Evolutionary conservation across 345 rosid species (phyloP).

Genomic region (Pistacia integerrima): DNA sequence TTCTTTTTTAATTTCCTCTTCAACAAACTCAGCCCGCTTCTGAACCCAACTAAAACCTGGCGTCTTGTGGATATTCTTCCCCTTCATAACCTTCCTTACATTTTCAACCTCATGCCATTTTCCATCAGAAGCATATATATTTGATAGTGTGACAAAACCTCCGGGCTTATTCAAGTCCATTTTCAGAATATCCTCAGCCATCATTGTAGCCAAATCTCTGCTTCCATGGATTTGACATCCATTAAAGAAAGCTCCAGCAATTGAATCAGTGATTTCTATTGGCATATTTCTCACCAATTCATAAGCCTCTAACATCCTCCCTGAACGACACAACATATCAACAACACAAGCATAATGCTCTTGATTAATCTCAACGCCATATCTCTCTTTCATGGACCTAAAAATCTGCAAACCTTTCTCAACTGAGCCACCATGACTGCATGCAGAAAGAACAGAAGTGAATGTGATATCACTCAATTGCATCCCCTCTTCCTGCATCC

Average conservation of each 20-base stretch:
- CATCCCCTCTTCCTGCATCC: slow-evolving; percentile 42
- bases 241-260: slow-evolving; percentile 50
- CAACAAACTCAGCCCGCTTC: slow-evolving; percentile 9
- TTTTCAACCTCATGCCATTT: slow-evolving; percentile 44
- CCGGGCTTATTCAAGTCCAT: slow-evolving; percentile 39
- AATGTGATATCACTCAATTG: slow-evolving; percentile 40
- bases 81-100: slow-evolving; percentile 48
- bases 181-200: slow-evolving; percentile 30
- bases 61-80: slow-evolving; percentile 36
- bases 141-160: slow-evolving; percentile 47
- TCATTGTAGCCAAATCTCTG: slow-evolving; percentile 39
- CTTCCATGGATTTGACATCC: slow-evolving; percentile 49
- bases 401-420: slow-evolving; percentile 49
- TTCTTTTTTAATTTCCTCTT: neutral
- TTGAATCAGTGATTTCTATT: slow-evolving; percentile 36
- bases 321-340: slow-evolving; percentile 60
- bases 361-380: slow-evolving; percentile 27
- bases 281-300: slow-evolving; percentile 38
- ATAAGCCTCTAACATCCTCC: slow-evolving; percentile 48
- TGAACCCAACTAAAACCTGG: slow-evolving; percentile 48
- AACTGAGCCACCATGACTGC: slow-evolving; percentile 54
- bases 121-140: slow-evolving; percentile 46
- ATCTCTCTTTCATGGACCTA: slow-evolving; percentile 35
- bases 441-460: slow-evolving; percentile 48
- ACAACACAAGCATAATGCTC: slow-evolving; percentile 59